Conservation (phyloP, 176 grass and related monocot genomes). For the Leersia perrieri region DNA sequence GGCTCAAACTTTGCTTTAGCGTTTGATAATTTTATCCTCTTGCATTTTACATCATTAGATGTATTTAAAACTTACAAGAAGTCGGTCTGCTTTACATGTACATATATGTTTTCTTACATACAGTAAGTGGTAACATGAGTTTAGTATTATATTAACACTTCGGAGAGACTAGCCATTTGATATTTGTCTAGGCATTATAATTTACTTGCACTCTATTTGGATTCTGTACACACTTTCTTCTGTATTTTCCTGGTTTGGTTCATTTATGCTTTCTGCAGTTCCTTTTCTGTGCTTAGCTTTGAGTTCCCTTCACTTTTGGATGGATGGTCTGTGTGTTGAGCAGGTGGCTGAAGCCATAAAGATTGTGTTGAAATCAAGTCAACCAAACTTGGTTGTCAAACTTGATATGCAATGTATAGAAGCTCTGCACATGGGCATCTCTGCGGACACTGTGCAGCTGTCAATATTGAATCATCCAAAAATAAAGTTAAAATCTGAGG, state of each 20-base stretch:
- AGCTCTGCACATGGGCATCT: constrained; percentile 57
- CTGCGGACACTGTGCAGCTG: constrained; percentile 59
- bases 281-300: neutral
- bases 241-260: constrained; percentile 4
- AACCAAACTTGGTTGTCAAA: constrained; percentile 65
- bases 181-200: neutral
- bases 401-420: constrained; percentile 80
- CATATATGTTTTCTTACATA: neutral
- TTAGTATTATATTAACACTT: constrained; percentile 17
- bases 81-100: neutral
- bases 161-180: neutral
- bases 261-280: neutral
- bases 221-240: neutral
- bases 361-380: constrained; percentile 63
- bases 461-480: constrained; percentile 92
- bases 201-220: neutral
- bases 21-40: neutral
- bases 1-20: neutral
- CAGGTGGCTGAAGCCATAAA: constrained; percentile 61
- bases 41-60: neutral
- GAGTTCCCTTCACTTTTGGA: constrained; percentile 12
- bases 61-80: neutral
- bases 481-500: constrained; percentile 89
- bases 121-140: neutral
- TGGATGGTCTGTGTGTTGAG: constrained; percentile 15